phyloP scores from a whole-genome alignment of 257 asterid genomes.

The Cinchona pubescens region DNA sequence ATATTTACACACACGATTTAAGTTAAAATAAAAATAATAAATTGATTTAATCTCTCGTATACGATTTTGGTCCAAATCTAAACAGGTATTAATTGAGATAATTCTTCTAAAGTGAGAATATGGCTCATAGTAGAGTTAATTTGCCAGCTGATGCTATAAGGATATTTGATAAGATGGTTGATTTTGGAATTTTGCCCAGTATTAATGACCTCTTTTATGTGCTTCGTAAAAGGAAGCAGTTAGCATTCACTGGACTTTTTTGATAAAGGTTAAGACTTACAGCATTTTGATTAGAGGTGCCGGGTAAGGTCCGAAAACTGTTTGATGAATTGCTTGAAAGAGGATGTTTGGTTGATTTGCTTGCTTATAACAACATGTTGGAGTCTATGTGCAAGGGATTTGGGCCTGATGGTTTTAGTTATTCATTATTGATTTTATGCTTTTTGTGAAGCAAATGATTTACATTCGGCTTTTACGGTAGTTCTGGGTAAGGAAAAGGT shows the following conservation, averaged over 20 bases:
- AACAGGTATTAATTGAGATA: constrained; percentile 53
- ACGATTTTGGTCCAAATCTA: too few relatives aligned
- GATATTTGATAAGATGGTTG: constrained; percentile 77
- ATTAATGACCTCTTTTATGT: constrained; percentile 55
- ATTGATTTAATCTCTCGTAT: too few relatives aligned
- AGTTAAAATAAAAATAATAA: too few relatives aligned
- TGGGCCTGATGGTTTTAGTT: too few relatives aligned
- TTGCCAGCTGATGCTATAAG: constrained; percentile 81
- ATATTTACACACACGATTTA: too few relatives aligned
- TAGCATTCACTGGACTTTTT: constrained; percentile 67
- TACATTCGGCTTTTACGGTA: too few relatives aligned
- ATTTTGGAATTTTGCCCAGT: constrained; percentile 67
- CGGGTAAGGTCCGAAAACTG: constrained; percentile 43
- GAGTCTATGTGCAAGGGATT: constrained; percentile 75
- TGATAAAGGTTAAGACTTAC: constrained; percentile 57
- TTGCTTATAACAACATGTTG: constrained; percentile 66
- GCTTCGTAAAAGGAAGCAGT: constrained; percentile 69
- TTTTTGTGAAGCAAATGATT: too few relatives aligned
- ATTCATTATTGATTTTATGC: too few relatives aligned
- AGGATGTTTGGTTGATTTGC: constrained; percentile 58
- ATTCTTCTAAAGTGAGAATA: constrained; percentile 60
- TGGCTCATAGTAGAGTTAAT: constrained; percentile 67
- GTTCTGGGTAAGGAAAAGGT: constrained; percentile 63
- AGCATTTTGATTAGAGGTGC: constrained; percentile 73
- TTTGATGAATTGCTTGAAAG: constrained; percentile 80